Base-by-base conservation (phyloP, 768 basidiomycete genomes). In the Termitomyces bulborhizus region DNA sequence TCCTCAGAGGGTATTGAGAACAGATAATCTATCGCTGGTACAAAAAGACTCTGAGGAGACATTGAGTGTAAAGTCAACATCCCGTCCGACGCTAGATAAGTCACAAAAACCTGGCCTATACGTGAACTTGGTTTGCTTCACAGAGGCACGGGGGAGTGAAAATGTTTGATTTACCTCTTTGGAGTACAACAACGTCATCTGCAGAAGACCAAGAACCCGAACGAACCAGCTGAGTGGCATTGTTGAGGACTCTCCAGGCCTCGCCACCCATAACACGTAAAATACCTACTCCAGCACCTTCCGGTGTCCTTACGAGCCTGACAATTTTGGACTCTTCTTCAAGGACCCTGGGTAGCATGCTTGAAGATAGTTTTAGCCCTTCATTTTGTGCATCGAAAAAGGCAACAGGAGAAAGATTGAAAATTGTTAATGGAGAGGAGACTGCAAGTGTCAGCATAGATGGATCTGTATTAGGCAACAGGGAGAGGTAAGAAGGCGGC, bases 271-370 rank as follows among this genome's bases (percentile, higher is more conserved):
- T 71, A 32, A 67, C 68, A 43, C 88, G 81, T 32, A 87, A 70
- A 13, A 86, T 80, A 12, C 81, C 88, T 36, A 93, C 77, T 6
- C 88, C 90, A 51, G 76, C 77, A 1, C 91, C 91, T 56, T 91
- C 86, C 1, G 89, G 86, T 3, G 90, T 92, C 57, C 91, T 78
- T 37, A 89, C 81, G 60, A 92, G 85, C 37, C 78, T 75, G 12
- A 75, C 61, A 54, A 92, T 81, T 42, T 73, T 71, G 13, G 75
- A 71, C 41, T 83, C 77, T 60, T 86, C 82, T 51, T 70, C 68
- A 21, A 69, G 65, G 36, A 73, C 59, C 27, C 69, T 71, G 15
- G 76, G 70, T 21, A 74, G 57, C 50, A 73, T 71, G 29, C 70
- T 70, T 6, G 79, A 75, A 55, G 69, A 65, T 16, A 79, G 66